Conservation (phyloP, 257 asterid species). For the Solanum dulcamara region DNA sequence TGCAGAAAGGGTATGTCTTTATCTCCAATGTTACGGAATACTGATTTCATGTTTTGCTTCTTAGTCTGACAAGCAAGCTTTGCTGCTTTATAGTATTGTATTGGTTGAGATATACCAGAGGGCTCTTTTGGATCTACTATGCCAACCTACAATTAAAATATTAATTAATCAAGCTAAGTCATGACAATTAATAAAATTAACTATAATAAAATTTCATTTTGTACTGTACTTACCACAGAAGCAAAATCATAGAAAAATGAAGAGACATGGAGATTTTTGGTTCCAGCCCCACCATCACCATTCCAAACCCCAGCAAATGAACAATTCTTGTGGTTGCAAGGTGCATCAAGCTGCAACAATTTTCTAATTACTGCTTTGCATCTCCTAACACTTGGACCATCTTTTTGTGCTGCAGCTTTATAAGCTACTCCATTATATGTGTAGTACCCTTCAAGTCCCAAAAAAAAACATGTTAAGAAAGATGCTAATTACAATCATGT, state of each 20-base stretch:
- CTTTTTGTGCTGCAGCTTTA: background rate
- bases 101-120: background rate
- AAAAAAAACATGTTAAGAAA: background rate
- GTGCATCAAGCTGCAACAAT: background rate
- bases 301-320: slow-evolving; percentile 23
- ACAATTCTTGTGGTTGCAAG: slow-evolving; percentile 5
- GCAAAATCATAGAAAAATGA: slow-evolving; percentile 15
- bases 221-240: background rate
- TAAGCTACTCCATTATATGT: slow-evolving; percentile 5
- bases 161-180: background rate
- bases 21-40: background rate
- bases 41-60: background rate
- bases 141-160: slow-evolving; percentile 4
- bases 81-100: slow-evolving; percentile 10
- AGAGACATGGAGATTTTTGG: slow-evolving; percentile 1
- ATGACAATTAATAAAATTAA: background rate
- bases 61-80: slow-evolving; percentile 8
- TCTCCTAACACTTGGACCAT: slow-evolving; percentile 5
- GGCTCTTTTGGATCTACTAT: background rate
- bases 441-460: slow-evolving; percentile 5
- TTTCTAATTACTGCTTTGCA: slow-evolving; percentile 1
- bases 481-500: too few relatives aligned
- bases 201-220: background rate
- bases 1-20: slow-evolving; percentile 12
- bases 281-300: slow-evolving; percentile 13